Evolutionary conservation across 2,329 filamentous ascomycete species (phyloP), one percentile per base, ranked within the genome.

Genomic region (Penicillium sp.): DNA sequence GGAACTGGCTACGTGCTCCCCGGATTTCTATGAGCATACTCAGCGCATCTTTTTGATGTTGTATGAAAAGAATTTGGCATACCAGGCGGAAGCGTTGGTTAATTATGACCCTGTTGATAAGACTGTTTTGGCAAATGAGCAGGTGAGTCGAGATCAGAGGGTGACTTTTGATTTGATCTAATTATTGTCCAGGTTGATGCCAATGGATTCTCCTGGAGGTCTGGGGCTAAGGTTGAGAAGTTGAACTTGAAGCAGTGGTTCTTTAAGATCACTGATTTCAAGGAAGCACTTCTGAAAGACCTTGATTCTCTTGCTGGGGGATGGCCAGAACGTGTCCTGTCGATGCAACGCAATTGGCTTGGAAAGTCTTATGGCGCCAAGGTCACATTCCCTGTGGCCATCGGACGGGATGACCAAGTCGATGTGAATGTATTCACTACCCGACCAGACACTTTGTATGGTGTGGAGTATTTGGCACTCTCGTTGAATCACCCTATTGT

Each of bases 21-120:
- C 92, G 45, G 81, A 82, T 10, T 96, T 94, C 74, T 96, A 96
- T 77, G 90, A 91, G 71, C 91, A 96, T 72, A 96, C 90, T 0
- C 92, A 96, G 71, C 86, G 84, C 65, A 84, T 96, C 61, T 96
- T 96, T 71, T 80, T 95, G 56, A 85, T 88, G 75, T 81, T 96
- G 5, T 82, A 89, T 70, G 79, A 89, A 63, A 83, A 84, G 58
- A 89, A 89, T 1, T 80, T 96, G 19, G 92, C 91, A 51, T 94
- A 94, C 72, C 91, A 92, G 70, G 86, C 86, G 34, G 87, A 94
- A 65, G 90, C 91, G 21, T 77, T 92, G 60, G 92, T 96, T 65
- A 96, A 96, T 74, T 96, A 90, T 77, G 92, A 96, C 65, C 92
- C 92, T 1, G 83, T 96, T 29, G 92, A 96, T 71, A 87, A 89